Evolutionary conservation across 257 asterid species (phyloP), one percentile per base, ranked within the genome.

Genomic region (Osmanthus fragrans): DNA sequence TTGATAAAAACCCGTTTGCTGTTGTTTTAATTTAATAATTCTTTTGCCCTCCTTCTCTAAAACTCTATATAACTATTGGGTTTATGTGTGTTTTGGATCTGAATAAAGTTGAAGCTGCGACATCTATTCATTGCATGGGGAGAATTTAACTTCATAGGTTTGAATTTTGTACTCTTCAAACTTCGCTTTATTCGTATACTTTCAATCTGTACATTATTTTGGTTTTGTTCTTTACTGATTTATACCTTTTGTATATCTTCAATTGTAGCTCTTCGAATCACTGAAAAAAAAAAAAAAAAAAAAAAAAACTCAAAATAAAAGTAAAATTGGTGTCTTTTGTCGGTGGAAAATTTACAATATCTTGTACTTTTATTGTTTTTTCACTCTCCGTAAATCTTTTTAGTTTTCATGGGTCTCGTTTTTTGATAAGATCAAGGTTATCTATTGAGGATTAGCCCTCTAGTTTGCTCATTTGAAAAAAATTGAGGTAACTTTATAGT

Each of bases 31-130:
- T 10, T 60, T 47, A 13, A 33, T n/a, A 42, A 11, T 42, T 42
- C 1, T 42, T 42, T 42, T 40, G 51, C 51, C n/a, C 73, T 3
- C 80, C 34, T 66, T 21, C 45, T 73, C 19, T 7, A 25, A 68
- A 37, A 36, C 73, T 29, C 47, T 60, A 45, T 60, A 45, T n/a
- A 30, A 30, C 27, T 7, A 60, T 72, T 82, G 67, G 77, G 33
- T 42, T 49, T 76, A 8, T 69, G 80, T 77, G 70, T 77, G 81
- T 58, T 47, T 87, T 81, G 78, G 83, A 84, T 85, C 85, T 60
- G 76, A 74, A 74, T 36, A 73, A 54, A 70, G 74, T 58, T 77
- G 80, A 56, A 80, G 70, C 77, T 72, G 80, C 82, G 75, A 27
- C 60, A 7, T 29, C 68, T 80, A 66, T 79, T 69, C 37, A 73